Percentiles rank a stretch among this genome's conserved stretches.
phyloP scores from a whole-genome alignment of 2,329 filamentous ascomycete genomes.

The Leptosphaerulina australis region DNA sequence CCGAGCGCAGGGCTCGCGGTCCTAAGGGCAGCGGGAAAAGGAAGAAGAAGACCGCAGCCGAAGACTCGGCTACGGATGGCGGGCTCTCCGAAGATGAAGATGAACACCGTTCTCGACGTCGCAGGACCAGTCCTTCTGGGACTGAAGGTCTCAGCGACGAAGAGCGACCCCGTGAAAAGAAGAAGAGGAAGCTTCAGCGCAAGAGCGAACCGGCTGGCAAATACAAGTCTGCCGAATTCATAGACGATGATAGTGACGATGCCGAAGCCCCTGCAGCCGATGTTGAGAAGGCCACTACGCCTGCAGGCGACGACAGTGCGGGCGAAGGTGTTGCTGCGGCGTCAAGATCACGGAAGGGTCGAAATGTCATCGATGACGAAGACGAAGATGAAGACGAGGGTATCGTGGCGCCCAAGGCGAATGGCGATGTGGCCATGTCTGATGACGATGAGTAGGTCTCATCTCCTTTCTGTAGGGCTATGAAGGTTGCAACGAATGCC shows the following conservation, averaged over 20 bases:
- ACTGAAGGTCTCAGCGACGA: constrained; percentile 60
- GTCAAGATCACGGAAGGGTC: constrained; percentile 36
- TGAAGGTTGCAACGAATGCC: background rate
- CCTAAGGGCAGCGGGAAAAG: constrained; percentile 51
- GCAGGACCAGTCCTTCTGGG: constrained; percentile 46
- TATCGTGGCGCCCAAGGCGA: constrained; percentile 27
- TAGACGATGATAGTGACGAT: constrained; percentile 66
- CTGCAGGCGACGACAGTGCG: constrained; percentile 25
- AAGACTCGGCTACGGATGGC: constrained; percentile 56
- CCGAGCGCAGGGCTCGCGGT: constrained; percentile 58
- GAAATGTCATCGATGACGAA: constrained; percentile 45
- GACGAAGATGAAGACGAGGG: constrained; percentile 40
- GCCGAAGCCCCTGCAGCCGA: constrained; percentile 28
- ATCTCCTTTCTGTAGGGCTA: background rate
- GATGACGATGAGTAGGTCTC: constrained; percentile 38
- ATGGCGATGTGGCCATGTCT: constrained; percentile 34
- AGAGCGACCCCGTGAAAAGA: constrained; percentile 65
- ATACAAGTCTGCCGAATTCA: constrained; percentile 84
- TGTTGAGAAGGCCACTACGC: constrained; percentile 17
- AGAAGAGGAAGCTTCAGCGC: constrained; percentile 65
- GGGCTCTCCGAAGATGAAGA: constrained; percentile 33
- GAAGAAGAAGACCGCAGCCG: constrained; percentile 66
- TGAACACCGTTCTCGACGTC: constrained; percentile 49
- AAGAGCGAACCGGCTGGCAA: constrained; percentile 61
- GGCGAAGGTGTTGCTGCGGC: constrained; percentile 34